Base-by-base conservation (phyloP, 331 rosid genomes). In the Pyracantha coccinea region DNA sequence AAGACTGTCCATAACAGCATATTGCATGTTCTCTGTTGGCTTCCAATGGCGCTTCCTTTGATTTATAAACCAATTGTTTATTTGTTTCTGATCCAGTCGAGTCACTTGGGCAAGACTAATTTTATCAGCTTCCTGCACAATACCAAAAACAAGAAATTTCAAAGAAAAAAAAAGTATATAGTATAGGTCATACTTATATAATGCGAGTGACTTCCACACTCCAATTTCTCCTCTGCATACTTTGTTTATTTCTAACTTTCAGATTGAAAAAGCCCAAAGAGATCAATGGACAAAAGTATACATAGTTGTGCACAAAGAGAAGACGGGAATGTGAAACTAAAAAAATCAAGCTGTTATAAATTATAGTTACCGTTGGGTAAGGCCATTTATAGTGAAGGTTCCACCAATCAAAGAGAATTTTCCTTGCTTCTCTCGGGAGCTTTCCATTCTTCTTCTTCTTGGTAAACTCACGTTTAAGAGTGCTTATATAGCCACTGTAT, bases 11-110 rank as follows among this genome's bases (percentile, higher is more conserved):
- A 88, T 78, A 47, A 86, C 72, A 21, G 86, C 83, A 66, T 77
- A 78, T 20, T 85, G 88, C 85, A 92, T 86, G 75, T 78, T 86
- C 71, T 85, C 88, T 0, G 87, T 62, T 63, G 89, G 86, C 73
- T 87, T 90, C 97, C 97, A 92, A 72, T 88, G 97, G 57, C 96
- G 91, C 80, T 92, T 92, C 84, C 97, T 90, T 74, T 90, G 96
- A 73, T 90, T 92, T 73, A 90, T 89, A 71, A 92, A 90, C 97
- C 97, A 92, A 80, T 86, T 89, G 70, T 86, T 89, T 60, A 89
- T 81, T 72, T 92, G 96, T 72, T 92, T 92, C 72, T 78, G 93
- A 57, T 88, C 91, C 54, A 92, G 74, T 19, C 96, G 89, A 16
- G 87, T 92, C 86, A 82, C 69, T 73, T 90, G 87, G 4, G 89